Conservation (phyloP, 2,329 filamentous ascomycete genomes). For the Fusarium sp. region DNA sequence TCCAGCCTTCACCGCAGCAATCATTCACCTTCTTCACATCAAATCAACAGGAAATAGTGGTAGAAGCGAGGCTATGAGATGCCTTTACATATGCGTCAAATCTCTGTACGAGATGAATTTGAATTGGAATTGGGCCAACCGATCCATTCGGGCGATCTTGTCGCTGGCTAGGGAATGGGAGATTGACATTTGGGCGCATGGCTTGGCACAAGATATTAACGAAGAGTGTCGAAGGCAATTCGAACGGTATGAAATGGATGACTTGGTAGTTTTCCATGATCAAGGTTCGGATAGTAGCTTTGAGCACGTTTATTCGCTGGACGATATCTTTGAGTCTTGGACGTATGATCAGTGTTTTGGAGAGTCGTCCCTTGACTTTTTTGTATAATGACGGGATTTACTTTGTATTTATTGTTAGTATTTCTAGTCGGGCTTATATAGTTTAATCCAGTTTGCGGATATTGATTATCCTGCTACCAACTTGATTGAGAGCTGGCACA, state of each 20-base stretch:
- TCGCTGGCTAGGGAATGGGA: slow-evolving; percentile 30
- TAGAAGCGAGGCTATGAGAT: slow-evolving; percentile 23
- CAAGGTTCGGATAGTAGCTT: not conserved
- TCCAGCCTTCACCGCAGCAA: slow-evolving; percentile 31
- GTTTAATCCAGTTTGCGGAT: not conserved
- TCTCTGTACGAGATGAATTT: slow-evolving; percentile 33
- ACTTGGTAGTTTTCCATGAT: not conserved
- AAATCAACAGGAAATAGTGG: not conserved
- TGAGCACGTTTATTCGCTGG: slow-evolving; percentile 17
- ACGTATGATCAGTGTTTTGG: slow-evolving; percentile 31
- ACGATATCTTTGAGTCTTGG: slow-evolving; percentile 35
- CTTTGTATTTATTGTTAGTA: too few species aligned
- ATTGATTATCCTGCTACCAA: not conserved
- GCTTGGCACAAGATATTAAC: slow-evolving; percentile 20
- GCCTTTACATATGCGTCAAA: slow-evolving; percentile 25
- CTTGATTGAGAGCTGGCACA: not conserved
- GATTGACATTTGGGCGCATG: slow-evolving; percentile 24
- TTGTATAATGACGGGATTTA: not conserved
- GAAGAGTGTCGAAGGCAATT: slow-evolving; percentile 22
- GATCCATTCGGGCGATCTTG: slow-evolving; percentile 27
- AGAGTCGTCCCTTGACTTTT: slow-evolving; percentile 26
- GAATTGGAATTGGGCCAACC: slow-evolving; percentile 36
- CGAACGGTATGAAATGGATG: slow-evolving; percentile 29
- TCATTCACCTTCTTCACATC: slow-evolving; percentile 31
- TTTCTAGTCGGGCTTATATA: not conserved